Conservation (phyloP, 1,284 basidiomycete species). For the Vanrija sp. region DNA sequence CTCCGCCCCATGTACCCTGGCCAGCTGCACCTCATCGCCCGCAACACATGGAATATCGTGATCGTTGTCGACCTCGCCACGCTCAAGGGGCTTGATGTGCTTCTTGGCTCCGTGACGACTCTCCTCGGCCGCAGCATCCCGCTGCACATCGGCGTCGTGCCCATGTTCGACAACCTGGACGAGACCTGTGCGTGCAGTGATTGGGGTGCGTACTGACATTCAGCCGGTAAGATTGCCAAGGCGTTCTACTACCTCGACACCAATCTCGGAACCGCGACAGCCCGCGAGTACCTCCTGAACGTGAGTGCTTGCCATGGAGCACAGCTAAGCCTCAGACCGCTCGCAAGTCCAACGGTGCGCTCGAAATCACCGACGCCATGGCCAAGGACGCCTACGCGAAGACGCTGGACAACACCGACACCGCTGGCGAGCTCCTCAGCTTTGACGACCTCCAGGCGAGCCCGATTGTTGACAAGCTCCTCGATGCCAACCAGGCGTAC, state of each 20-base stretch:
- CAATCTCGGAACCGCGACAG: constrained; percentile 60
- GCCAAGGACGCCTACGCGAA: not conserved
- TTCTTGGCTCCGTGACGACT: constrained; percentile 57
- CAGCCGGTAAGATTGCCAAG: constrained; percentile 67
- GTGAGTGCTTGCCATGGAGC: not conserved
- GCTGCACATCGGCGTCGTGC: constrained; percentile 78
- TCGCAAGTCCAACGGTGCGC: not conserved
- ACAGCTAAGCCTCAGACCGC: too few species aligned
- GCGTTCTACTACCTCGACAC: constrained; percentile 65
- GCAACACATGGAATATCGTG: constrained; percentile 77
- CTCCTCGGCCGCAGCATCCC: constrained; percentile 58
- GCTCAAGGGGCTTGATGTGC: constrained; percentile 58
- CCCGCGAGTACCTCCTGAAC: constrained; percentile 57
- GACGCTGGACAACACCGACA: not conserved
- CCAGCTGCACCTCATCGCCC: constrained; percentile 64
- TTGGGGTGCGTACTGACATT: constrained; percentile 1
- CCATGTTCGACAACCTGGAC: constrained; percentile 54
- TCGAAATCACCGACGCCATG: not conserved
- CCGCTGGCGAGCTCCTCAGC: constrained; percentile 9
- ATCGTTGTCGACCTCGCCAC: constrained; percentile 73
- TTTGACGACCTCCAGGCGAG: constrained; percentile 49
- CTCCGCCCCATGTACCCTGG: constrained; percentile 55
- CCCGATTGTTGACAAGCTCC: constrained; percentile 32
- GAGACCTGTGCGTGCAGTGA: constrained; percentile 25
- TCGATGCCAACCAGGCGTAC: constrained; percentile 26